Conservation (phyloP, 331 rosid species). For the Saraca asoca region DNA sequence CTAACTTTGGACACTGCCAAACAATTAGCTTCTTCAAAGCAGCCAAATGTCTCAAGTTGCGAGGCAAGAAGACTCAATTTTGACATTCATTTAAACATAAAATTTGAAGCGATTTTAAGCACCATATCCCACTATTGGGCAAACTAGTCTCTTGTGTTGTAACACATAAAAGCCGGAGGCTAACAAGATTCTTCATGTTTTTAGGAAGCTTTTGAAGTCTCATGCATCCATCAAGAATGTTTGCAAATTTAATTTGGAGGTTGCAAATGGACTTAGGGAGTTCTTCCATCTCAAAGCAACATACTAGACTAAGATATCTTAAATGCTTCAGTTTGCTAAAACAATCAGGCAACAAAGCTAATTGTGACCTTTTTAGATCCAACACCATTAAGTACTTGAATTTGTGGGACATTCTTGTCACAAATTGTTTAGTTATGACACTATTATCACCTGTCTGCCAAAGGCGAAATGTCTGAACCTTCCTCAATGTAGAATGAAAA, state of each 20-base stretch:
- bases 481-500: background rate
- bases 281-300: slow-evolving; percentile 7
- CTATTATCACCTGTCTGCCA: slow-evolving; percentile 18
- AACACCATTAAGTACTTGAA: slow-evolving; percentile 41
- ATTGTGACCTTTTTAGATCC: slow-evolving; percentile 20
- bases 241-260: slow-evolving; percentile 28
- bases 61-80: background rate
- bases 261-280: slow-evolving; percentile 41
- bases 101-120: slow-evolving; percentile 15
- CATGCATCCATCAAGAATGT: background rate
- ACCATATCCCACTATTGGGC: background rate
- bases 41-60: too few relatives aligned
- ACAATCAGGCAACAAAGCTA: slow-evolving; percentile 32
- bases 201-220: slow-evolving; percentile 17
- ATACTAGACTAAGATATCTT: slow-evolving; percentile 35
- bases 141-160: background rate
- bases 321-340: slow-evolving; percentile 37
- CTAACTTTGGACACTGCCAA: too few relatives aligned
- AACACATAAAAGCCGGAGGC: background rate
- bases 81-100: background rate
- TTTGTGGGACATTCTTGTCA: slow-evolving; percentile 12
- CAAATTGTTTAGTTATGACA: background rate
- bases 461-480: slow-evolving; percentile 26
- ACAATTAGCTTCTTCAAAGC: too few relatives aligned
- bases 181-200: background rate